Evolutionary conservation across 2,329 filamentous ascomycete genomes (phyloP), one percentile per base, ranked within the genome.

Genomic region (Aspergillaceae sp.): DNA sequence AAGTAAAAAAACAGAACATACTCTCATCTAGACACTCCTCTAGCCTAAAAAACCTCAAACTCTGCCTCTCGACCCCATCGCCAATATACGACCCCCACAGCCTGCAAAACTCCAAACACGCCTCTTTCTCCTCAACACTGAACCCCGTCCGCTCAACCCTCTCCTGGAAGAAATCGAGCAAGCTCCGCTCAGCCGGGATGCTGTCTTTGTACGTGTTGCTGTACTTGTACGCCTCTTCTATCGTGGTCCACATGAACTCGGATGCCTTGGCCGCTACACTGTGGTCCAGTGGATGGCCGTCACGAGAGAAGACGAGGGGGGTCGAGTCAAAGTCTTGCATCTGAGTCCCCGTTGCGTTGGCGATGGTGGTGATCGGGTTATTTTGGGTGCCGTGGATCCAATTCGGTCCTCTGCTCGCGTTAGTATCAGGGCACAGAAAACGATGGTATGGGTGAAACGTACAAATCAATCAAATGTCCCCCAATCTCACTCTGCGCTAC

Each of bases 71-170:
- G 29, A 82, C 69, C 0, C 76, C 70, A 48, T 77, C 78, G 5
- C 81, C 81, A 6, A 84, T 75, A 59, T 83, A 84, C 0, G 76
- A 74, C 34, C 80, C 80, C 79, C 80, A 84, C 63, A 81, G 74
- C 47, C 76, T 74, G 11, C 75, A 74, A 56, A 79, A 70, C 37
- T 78, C 69, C 4, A 81, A 58, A 32, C 79, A 70, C 0, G 71
- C 69, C 29, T 68, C 58, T 47, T 74, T 70, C 48, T 74, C 76
- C 30, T 63, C 47, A 48, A 63, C 44, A 43, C 64, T 59, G 40
- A 68, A 59, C 5, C 60, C 55, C 47, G 56, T 64, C 53, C 70
- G 59, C n/a, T 69, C 59, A 0, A 78, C 63, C 45, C 71, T 70
- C 41, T 76, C 71, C 34, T 67, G 57, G 49, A 83, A 75, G 56